Percentiles rank a stretch among this genome's conserved stretches.
Conservation (phyloP, 495 filamentous ascomycete species). For the Penicillium nucicola region DNA sequence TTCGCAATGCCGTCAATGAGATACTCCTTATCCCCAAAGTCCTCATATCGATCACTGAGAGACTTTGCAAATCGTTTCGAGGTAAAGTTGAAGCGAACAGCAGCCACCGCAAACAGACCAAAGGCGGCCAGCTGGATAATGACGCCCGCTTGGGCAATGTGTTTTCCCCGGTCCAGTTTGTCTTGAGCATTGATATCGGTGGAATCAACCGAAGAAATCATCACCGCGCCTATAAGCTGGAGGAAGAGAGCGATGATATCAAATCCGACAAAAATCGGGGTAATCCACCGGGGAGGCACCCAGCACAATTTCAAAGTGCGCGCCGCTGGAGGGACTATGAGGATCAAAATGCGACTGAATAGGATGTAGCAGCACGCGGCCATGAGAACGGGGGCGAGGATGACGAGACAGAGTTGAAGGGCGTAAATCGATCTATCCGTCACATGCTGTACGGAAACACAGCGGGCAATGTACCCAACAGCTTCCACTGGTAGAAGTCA, state of each 20-base stretch:
- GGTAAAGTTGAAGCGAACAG: conserved; percentile 36
- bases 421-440: conserved; percentile 26
- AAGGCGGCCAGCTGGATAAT: conserved; percentile 42
- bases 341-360: conserved; percentile 48
- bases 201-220: conserved; percentile 28
- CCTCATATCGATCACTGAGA: conserved; percentile 26
- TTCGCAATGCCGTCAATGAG: conserved; percentile 26
- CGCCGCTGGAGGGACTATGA: conserved; percentile 37
- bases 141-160: conserved; percentile 37
- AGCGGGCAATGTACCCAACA: conserved; percentile 41
- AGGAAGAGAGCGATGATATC: conserved; percentile 30
- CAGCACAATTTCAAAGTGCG: conserved; percentile 41
- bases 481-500: conserved; percentile 38
- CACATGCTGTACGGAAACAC: conserved; percentile 30
- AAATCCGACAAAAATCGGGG: conserved; percentile 31
- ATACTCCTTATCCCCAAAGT: conserved; percentile 24
- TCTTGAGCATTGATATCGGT: conserved; percentile 20
- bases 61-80: conserved; percentile 34
- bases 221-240: conserved; percentile 29
- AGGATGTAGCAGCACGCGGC: conserved; percentile 56
- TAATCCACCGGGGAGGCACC: conserved; percentile 42
- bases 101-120: conserved; percentile 40
- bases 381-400: conserved; percentile 43
- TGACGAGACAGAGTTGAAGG: conserved; percentile 36
- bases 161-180: conserved; percentile 37